Conservation (phyloP, 148 eudicot genomes). For the Rheum nobile region DNA sequence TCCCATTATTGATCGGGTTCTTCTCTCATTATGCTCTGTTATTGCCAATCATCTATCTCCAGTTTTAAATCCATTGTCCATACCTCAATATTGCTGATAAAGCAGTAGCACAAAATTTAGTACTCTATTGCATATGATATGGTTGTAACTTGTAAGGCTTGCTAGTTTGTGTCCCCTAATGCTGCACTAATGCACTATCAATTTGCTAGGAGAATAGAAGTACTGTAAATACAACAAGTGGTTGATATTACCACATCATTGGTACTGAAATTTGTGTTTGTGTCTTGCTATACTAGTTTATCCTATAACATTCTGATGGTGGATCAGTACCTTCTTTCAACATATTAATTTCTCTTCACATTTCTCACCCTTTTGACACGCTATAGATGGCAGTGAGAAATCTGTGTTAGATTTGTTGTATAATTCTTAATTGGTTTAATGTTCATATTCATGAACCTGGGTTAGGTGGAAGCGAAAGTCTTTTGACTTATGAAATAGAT, state of each 20-base stretch:
- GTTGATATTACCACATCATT: not conserved
- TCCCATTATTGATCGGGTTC: not conserved
- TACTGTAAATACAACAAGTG: not conserved
- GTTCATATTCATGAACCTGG: not conserved
- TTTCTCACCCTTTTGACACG: not conserved
- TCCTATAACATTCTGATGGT: not conserved
- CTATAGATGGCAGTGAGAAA: not conserved
- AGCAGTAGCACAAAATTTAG: not conserved
- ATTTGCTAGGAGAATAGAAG: not conserved
- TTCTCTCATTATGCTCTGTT: not conserved
- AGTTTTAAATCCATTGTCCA: not conserved
- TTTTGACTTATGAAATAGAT: no score
- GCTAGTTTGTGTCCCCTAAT: not conserved
- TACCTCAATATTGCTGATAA: not conserved
- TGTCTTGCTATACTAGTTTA: not conserved
- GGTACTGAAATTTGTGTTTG: not conserved
- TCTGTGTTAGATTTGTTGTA: no score
- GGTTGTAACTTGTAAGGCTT: not conserved
- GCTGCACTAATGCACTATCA: not conserved
- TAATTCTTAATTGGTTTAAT: not conserved
- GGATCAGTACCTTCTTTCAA: no score
- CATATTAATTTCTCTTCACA: no score
- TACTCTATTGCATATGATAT: constrained; percentile 2
- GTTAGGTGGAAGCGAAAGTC: no score
- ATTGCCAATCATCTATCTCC: not conserved